These are phyloP conservation scores for Ammopiptanthus mongolicus DNA, from an alignment of 306 rosid genomes.

Conservation along the genomic window DNA sequence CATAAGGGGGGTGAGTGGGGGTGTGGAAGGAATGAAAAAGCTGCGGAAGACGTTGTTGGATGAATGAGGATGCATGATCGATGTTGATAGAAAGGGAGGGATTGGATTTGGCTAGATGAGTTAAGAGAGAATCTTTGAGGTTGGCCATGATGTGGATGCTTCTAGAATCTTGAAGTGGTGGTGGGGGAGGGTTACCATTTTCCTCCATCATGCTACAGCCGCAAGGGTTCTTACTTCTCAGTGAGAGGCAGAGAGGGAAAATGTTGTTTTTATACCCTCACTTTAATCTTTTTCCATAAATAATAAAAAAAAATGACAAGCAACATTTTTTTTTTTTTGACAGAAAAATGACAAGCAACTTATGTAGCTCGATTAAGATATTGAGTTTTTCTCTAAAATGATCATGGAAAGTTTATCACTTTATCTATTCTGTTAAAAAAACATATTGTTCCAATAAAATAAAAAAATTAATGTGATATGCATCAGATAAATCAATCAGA, in stretches of 20 bases:
- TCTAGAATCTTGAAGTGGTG: neutral
- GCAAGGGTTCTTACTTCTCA: neutral
- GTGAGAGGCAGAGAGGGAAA: neutral
- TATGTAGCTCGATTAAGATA: too few relatives aligned
- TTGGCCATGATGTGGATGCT: neutral
- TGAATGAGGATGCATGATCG: neutral
- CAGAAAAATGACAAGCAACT: too few relatives aligned
- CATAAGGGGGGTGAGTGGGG: slow-evolving; percentile 38
- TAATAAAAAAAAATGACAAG: too few relatives aligned
- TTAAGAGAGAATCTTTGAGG: slow-evolving; percentile 3
- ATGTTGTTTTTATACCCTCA: too few relatives aligned
- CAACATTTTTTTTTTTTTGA: too few relatives aligned
- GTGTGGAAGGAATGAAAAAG: slow-evolving; percentile 18
- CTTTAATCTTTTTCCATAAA: too few relatives aligned
- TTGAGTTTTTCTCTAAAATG: too few relatives aligned
- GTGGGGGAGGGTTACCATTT: neutral
- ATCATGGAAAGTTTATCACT: too few relatives aligned
- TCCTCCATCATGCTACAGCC: neutral
- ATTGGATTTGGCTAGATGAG: neutral
- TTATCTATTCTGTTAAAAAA: too few relatives aligned
- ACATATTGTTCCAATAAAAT: too few relatives aligned
- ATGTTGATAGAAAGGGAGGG: neutral
- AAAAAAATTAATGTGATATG: too few relatives aligned
- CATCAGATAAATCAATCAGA: too few relatives aligned
- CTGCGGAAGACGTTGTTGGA: slow-evolving; percentile 2